Evolutionary conservation across 2,329 filamentous ascomycete species (phyloP).

Genomic region (Penicillium sp.): DNA sequence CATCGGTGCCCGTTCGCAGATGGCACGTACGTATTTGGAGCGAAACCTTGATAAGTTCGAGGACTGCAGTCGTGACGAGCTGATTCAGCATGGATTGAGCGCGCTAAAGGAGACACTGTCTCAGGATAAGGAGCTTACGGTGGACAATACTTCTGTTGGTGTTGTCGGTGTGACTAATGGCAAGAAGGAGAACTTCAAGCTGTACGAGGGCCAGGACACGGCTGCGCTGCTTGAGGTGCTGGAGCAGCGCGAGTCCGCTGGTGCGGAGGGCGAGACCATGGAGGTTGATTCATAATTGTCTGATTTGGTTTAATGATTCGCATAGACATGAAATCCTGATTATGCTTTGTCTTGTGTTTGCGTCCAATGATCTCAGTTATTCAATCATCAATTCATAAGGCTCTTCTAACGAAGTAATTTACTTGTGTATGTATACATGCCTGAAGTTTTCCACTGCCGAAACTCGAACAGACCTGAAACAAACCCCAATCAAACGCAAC

Average conservation of each 20-base stretch:
- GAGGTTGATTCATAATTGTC: conserved; percentile 54
- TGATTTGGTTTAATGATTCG: conserved; percentile 27
- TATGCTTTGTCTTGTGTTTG: conserved; percentile 18
- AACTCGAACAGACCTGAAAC: not conserved
- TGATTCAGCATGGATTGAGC: conserved; percentile 85
- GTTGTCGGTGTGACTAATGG: conserved; percentile 68
- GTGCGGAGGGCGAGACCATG: conserved; percentile 51
- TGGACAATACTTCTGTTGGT: conserved; percentile 93
- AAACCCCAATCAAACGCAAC: not conserved
- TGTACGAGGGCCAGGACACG: conserved; percentile 87
- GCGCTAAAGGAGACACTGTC: conserved; percentile 93
- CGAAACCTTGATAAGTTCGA: conserved; percentile 83
- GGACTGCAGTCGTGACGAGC: conserved; percentile 73
- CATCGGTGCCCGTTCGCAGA: conserved; percentile 93
- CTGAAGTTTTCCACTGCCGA: not conserved
- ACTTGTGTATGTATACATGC: conserved; percentile 1
- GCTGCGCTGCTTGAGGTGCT: conserved; percentile 77
- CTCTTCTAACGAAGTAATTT: conserved; percentile 1
- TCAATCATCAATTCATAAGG: conserved; percentile 10
- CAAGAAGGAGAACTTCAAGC: conserved; percentile 75
- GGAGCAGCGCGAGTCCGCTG: conserved; percentile 50
- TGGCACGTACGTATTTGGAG: conserved; percentile 96
- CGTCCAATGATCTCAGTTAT: conserved; percentile 1
- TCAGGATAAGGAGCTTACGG: conserved; percentile 95
- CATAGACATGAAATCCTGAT: conserved; percentile 35